Percentiles rank a stretch among this genome's conserved stretches.
phyloP scores from a whole-genome alignment of 129 eudicot species.

The Centrapalus pauciflorus region DNA sequence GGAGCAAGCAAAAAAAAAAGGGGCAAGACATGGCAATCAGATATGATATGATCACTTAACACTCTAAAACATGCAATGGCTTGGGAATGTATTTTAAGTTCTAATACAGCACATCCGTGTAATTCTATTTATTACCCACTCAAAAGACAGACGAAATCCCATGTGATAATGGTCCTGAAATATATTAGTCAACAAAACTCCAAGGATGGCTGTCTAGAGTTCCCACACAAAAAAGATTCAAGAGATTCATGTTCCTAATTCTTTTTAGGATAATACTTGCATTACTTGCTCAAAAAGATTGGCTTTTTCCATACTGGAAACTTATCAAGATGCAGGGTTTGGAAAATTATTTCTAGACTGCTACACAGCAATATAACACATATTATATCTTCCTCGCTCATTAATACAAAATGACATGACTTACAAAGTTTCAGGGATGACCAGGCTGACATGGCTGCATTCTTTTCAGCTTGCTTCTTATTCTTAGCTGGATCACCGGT shows the following conservation, averaged over 20 bases:
- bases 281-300: background rate
- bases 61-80: background rate
- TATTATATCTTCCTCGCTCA: background rate
- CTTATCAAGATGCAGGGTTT: background rate
- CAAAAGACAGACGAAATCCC: background rate
- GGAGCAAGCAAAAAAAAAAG: background rate
- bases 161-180: background rate
- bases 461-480: conserved; percentile 97
- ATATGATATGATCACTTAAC: background rate
- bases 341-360: background rate
- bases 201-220: background rate
- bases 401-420: conserved; percentile 3
- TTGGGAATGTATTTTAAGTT: background rate
- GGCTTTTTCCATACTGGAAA: background rate
- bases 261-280: background rate
- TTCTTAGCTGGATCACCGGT: conserved; percentile 95
- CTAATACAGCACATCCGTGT: background rate
- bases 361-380: background rate
- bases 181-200: too few relatives aligned
- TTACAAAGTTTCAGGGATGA: conserved; percentile 73
- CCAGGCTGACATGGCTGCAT: conserved; percentile 99
- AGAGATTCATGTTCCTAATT: background rate
- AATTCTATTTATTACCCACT: background rate
- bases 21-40: background rate
- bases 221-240: background rate